phyloP scores from a whole-genome alignment of 805 yeast genomes.

The Myxozyma mucilagina region DNA sequence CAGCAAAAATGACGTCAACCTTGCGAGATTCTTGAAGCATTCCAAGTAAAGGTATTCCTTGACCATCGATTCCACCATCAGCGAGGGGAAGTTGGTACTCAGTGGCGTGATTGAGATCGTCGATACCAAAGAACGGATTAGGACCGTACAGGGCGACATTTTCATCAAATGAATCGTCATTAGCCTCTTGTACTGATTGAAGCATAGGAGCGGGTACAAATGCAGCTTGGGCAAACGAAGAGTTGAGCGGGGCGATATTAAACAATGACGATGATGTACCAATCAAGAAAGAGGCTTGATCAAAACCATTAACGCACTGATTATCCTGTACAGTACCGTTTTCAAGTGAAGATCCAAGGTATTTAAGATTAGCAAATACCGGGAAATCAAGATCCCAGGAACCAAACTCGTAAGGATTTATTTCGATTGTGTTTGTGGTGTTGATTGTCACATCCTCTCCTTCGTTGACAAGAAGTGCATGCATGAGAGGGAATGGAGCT shows the following conservation, averaged over 20 bases:
- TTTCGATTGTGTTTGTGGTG: conserved; percentile 58
- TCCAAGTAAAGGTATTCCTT: conserved; percentile 69
- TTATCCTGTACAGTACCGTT: conserved; percentile 49
- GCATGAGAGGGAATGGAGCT: conserved; percentile 72
- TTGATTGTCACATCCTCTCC: conserved; percentile 56
- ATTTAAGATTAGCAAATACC: conserved; percentile 66
- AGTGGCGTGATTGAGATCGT: background rate
- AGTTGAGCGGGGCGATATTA: conserved; percentile 30
- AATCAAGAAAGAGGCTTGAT: conserved; percentile 71
- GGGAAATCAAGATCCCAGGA: conserved; percentile 80
- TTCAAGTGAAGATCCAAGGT: conserved; percentile 66
- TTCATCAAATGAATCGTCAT: background rate
- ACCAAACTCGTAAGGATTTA: conserved; percentile 70
- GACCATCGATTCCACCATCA: conserved; percentile 80
- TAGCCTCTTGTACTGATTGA: conserved; percentile 43
- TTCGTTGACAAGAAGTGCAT: conserved; percentile 47
- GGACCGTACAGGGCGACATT: conserved; percentile 73
- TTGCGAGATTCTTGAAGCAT: conserved; percentile 60
- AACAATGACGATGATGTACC: conserved; percentile 57
- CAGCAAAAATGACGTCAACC: conserved; percentile 64
- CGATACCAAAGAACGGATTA: conserved; percentile 58
- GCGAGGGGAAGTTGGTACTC: conserved; percentile 50
- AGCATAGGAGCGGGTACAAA: conserved; percentile 35
- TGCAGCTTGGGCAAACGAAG: conserved; percentile 9
- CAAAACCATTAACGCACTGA: conserved; percentile 64